Evolutionary conservation across 208 protist species (phyloP).

Genomic region (Trypanosomatidae sp.): DNA sequence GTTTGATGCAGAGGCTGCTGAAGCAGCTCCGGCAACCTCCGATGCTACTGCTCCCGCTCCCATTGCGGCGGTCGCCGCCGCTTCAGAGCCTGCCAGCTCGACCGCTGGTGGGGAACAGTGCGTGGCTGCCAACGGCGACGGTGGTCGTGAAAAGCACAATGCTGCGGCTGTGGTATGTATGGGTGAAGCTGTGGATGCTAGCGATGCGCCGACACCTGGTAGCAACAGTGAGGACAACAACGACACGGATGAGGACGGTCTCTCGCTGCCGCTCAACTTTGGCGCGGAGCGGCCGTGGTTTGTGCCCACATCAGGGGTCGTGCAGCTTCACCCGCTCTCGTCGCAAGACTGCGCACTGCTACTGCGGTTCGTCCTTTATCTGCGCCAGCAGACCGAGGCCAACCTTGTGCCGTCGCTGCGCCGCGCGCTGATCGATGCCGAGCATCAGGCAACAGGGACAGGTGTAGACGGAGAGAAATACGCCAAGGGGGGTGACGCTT

Average conservation of each 20-base stretch:
- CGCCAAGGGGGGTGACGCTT: not conserved
- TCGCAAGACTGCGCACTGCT: constrained; percentile 47
- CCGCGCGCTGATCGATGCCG: constrained; percentile 19
- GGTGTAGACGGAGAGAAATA: not conserved
- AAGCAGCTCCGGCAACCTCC: not conserved
- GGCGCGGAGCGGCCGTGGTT: constrained; percentile 49
- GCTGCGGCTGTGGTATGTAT: not conserved
- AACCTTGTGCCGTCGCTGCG: constrained; percentile 39
- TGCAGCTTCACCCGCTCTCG: constrained; percentile 47
- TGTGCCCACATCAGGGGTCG: constrained; percentile 45
- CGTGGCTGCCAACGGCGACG: not conserved
- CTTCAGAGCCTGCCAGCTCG: not conserved
- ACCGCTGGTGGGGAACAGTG: not conserved
- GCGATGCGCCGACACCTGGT: not conserved
- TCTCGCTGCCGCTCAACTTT: constrained; percentile 9
- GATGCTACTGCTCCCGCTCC: too few species aligned
- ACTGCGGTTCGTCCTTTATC: constrained; percentile 57
- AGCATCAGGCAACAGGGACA: not conserved
- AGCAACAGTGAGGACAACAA: not conserved
- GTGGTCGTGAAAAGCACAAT: not conserved
- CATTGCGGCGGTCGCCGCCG: not conserved
- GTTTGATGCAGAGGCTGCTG: constrained; percentile 24
- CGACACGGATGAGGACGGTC: constrained; percentile 15
- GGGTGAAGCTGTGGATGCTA: not conserved
- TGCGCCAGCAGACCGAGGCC: constrained; percentile 50